Base-by-base conservation (phyloP, 2,329 filamentous ascomycete species). In the Sporothrix phasma region DNA sequence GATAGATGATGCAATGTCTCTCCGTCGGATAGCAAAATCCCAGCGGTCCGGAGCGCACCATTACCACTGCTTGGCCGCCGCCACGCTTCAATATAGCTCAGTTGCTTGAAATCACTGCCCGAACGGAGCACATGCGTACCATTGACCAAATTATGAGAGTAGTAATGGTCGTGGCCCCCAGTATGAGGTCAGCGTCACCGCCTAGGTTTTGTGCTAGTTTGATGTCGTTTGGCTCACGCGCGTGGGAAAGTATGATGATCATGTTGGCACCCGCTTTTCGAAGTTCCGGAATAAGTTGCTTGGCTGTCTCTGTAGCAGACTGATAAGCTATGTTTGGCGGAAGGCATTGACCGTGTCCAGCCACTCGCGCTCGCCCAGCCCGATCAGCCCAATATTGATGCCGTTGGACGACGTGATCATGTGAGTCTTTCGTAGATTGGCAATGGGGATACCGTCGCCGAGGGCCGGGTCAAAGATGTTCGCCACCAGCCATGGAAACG, bases 111-210 rank as follows among this genome's bases (percentile, higher is more conserved):
- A 73, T 97, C 92, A 19, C 87, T 90, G 0, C 92, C 92, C 0
- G 90, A 95, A 1, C 92, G 84, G n/a, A 97, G 78, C 2, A 96
- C 84, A 70, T 96, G 92, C 0, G 85, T 89, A 8, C 87, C 88
- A 66, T 92, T 92, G 73, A 94, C 82, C 63, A 92, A 72, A 63
- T 81, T 83, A 75, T 96, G 90, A 17, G 81, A 82, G 72, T 96
- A 96, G 75, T 88, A 94, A 73, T 97, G 92, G 70, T 96, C 92
- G 71, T 96, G 92, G 0, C 92, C 92, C 58, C 92, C 91, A 96
- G 81, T 51, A 97, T 88, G 41, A 96, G 84, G 73, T 97, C 92
- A 22, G 96, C 86, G 62, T 89, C 74, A 0, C 89, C 90, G 3
- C 84, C 81, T 0, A 89, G 83, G 67, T 89, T 87, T 66, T 86